Conservation (phyloP, 345 rosid species). For the Brassica carinata region DNA sequence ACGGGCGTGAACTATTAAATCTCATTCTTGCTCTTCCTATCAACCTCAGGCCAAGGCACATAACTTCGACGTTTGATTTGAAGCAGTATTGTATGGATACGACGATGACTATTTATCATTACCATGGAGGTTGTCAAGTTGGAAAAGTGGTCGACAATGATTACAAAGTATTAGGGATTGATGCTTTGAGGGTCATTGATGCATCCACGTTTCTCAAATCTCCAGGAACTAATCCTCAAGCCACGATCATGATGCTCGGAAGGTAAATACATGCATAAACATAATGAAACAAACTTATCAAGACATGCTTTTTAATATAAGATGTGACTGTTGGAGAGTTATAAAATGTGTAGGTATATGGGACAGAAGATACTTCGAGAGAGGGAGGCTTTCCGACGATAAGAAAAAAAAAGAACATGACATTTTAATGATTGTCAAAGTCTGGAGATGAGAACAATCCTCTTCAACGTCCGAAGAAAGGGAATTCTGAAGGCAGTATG, state of each 20-base stretch:
- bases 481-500: neutral
- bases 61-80: slow-evolving; percentile 42
- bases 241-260: slow-evolving; percentile 74
- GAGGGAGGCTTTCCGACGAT: neutral
- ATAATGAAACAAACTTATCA: neutral
- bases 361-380: slow-evolving; percentile 46
- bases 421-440: neutral
- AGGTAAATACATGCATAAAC: slow-evolving; percentile 43
- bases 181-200: slow-evolving; percentile 56
- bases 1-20: slow-evolving; percentile 42
- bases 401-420: slow-evolving; percentile 11
- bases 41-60: slow-evolving; percentile 60
- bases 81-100: slow-evolving; percentile 65
- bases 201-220: slow-evolving; percentile 54
- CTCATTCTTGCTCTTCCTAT: slow-evolving; percentile 48
- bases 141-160: slow-evolving; percentile 55
- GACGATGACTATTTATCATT: slow-evolving; percentile 64
- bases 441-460: neutral
- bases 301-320: neutral
- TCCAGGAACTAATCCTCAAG: slow-evolving; percentile 71
- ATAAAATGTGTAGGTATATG: slow-evolving; percentile 42
- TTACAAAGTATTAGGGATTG: slow-evolving; percentile 52
- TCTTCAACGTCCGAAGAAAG: neutral
- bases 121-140: slow-evolving; percentile 70
- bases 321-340: neutral